Evolutionary conservation across 1,284 basidiomycete genomes (phyloP), one percentile per base, ranked within the genome.

Genomic region (Acaromyces ingoldii): DNA sequence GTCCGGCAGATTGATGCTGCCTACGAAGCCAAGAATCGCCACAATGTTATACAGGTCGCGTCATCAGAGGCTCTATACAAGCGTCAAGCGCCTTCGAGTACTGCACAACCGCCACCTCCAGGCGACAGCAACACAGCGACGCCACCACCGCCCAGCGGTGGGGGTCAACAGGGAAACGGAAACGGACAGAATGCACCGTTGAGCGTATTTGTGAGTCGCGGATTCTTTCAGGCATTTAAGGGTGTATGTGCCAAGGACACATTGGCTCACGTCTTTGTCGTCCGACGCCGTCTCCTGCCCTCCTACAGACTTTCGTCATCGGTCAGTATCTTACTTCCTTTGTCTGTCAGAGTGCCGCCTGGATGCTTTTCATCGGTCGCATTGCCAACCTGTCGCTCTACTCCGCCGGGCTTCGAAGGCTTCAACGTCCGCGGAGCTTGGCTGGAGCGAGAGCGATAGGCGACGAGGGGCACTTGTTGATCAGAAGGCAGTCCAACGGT

Each of bases 291-390:
- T 6, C 46, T 47, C 24, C 28, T 22, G 38, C 42, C 0, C 10
- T 36, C 26, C 33, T 39, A 38, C 53, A 67, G 65, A 67, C 65
- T 26, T 59, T 65, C 45, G 58, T 67, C 47, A 67, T 67, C 51
- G 65, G 65, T 67, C 55, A 67, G 65, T 63, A 64, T 33, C 40
- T n/a, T n/a, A n/a, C n/a, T n/a, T n/a, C n/a, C n/a, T n/a, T n/a
- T n/a, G n/a, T n/a, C n/a, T n/a, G n/a, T n/a, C n/a, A n/a, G n/a
- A n/a, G n/a, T n/a, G n/a, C n/a, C n/a, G n/a, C n/a, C n/a, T n/a
- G n/a, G n/a, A n/a, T n/a, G n/a, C n/a, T n/a, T n/a, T n/a, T n/a
- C n/a, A n/a, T n/a, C n/a, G n/a, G n/a, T n/a, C n/a, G n/a, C n/a
- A n/a, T n/a, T n/a, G n/a, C n/a, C n/a, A n/a, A n/a, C n/a, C n/a